Evolutionary conservation across 306 rosid genomes (phyloP).

Genomic region (Malus sylvestris): DNA sequence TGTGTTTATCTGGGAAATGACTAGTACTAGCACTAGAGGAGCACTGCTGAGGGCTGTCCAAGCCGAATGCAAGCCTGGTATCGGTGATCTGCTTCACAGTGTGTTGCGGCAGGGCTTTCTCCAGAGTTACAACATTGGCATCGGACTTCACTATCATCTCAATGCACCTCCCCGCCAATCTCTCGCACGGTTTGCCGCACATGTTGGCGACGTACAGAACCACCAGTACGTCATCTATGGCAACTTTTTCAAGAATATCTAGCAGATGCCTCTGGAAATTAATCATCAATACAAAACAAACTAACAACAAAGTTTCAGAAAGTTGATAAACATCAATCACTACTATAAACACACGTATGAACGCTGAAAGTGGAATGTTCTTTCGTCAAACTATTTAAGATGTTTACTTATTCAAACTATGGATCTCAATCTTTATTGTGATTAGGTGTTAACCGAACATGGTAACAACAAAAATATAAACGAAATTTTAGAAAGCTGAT

Average conservation of each 20-base stretch:
- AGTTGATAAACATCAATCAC: not conserved
- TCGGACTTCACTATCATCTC: constrained; percentile 41
- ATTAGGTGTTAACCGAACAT: not conserved
- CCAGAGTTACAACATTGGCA: constrained; percentile 37
- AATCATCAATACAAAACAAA: constrained; percentile 11
- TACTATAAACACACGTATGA: not conserved
- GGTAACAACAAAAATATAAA: not conserved
- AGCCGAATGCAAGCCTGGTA: constrained; percentile 26
- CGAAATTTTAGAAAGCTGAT: not conserved
- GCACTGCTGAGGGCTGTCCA: constrained; percentile 15
- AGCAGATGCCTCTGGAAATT: constrained; percentile 42
- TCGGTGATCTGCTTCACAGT: constrained; percentile 32
- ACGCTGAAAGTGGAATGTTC: not conserved
- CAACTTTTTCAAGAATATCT: constrained; percentile 36
- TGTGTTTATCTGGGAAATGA: constrained; percentile 39
- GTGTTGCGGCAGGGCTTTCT: constrained; percentile 39
- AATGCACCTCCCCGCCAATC: constrained; percentile 24
- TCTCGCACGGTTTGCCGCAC: constrained; percentile 42
- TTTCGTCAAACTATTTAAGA: not conserved
- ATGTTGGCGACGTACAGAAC: constrained; percentile 39
- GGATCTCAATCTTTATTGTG: not conserved
- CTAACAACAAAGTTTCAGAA: not conserved
- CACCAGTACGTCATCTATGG: constrained; percentile 42
- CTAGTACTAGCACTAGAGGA: not conserved
- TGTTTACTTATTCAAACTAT: not conserved